These are phyloP conservation scores for Sphagnum contortum DNA, from an alignment of 225 moss, liverwort and hornwort genomes.

Conservation along the genomic window DNA sequence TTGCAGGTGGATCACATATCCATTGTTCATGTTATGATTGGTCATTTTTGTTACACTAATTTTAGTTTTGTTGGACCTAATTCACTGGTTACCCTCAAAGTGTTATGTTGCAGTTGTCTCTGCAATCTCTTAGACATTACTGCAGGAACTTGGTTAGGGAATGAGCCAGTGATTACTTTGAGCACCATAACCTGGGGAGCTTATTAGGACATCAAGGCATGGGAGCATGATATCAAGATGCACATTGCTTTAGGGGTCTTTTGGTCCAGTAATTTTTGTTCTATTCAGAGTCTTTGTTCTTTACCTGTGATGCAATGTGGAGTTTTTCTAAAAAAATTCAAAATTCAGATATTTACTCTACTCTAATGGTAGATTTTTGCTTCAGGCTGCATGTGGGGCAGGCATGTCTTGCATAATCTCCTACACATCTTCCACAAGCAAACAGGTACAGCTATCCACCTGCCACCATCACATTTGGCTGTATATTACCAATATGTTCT, in stretches of 20 bases:
- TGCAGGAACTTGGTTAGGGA: too few species aligned
- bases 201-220: too few species aligned
- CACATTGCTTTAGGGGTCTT: not conserved
- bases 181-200: too few species aligned
- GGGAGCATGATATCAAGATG: too few species aligned
- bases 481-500: too few species aligned
- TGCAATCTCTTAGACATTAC: too few species aligned
- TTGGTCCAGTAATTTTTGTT: not conserved
- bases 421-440: slow-evolving; percentile 78
- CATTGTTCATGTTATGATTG: not conserved
- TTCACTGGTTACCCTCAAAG: too few species aligned
- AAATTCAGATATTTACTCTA: too few species aligned
- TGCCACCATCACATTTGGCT: not conserved
- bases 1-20: slow-evolving; percentile 40
- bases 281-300: not conserved
- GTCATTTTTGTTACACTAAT: not conserved
- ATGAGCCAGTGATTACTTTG: too few species aligned
- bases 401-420: slow-evolving; percentile 85
- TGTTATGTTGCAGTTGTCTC: too few species aligned
- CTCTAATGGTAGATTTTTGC: too few species aligned
- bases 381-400: slow-evolving; percentile 78
- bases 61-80: too few species aligned
- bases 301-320: not conserved
- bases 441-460: slow-evolving; percentile 32
- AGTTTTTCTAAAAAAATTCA: not conserved